Percentiles rank a stretch among this genome's conserved stretches.
Conservation (phyloP, 768 basidiomycete genomes). For the Tephrocybe sp. region DNA sequence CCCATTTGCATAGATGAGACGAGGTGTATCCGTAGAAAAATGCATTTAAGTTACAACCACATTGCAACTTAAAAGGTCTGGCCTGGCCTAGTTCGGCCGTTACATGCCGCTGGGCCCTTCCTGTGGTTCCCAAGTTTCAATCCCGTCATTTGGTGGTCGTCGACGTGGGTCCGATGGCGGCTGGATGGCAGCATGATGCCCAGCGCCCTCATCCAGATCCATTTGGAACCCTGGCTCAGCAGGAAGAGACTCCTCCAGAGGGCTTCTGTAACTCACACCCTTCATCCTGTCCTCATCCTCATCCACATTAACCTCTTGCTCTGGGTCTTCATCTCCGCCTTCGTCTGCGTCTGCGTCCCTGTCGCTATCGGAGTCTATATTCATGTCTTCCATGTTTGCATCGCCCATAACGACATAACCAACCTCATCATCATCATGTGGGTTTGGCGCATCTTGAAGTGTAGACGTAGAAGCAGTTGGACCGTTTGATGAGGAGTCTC, state of each 20-base stretch:
- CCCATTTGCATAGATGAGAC: too few species aligned
- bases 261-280: not conserved
- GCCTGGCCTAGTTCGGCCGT: not conserved
- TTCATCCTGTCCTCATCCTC: not conserved
- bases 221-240: slow-evolving; percentile 5
- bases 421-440: slow-evolving; percentile 38
- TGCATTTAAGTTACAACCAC: too few species aligned
- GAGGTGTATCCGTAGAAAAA: too few species aligned
- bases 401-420: slow-evolving; percentile 28
- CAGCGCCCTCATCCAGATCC: slow-evolving; percentile 5
- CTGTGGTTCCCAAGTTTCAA: slow-evolving; percentile 5
- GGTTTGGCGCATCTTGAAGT: slow-evolving; percentile 39
- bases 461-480: slow-evolving; percentile 36
- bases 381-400: slow-evolving; percentile 35
- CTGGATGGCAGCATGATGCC: not conserved
- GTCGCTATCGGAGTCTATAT: slow-evolving; percentile 25
- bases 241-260: not conserved
- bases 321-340: slow-evolving; percentile 3
- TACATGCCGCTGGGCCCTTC: slow-evolving; percentile 7
- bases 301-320: not conserved
- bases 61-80: too few species aligned
- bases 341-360: slow-evolving; percentile 5
- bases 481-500: slow-evolving; percentile 25
- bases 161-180: slow-evolving; percentile 16
- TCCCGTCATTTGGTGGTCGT: slow-evolving; percentile 13